Conservation (phyloP, 1,139 yeast genomes). For the Pichia norvegensis region DNA sequence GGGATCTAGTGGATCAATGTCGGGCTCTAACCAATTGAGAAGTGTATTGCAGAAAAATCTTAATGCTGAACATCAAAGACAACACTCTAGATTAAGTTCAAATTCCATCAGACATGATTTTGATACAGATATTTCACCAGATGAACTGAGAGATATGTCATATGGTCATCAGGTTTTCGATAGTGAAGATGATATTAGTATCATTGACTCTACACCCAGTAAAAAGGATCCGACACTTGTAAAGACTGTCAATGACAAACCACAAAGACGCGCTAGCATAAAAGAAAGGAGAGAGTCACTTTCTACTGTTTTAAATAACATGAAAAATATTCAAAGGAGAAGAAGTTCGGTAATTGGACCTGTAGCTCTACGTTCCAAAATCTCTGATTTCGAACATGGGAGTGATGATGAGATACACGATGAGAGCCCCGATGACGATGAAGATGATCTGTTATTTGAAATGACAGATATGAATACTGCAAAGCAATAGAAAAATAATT, state of each 20-base stretch:
- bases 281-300: constrained; percentile 4
- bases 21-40: constrained; percentile 7
- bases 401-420: constrained; percentile 2
- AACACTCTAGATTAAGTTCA: neutral
- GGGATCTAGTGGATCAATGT: constrained; percentile 11
- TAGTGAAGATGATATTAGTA: constrained; percentile 40
- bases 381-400: constrained; percentile 36
- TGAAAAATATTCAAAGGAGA: constrained; percentile 10
- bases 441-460: constrained; percentile 75
- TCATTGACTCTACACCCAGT: neutral
- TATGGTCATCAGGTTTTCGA: constrained; percentile 46
- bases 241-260: neutral
- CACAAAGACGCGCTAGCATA: neutral
- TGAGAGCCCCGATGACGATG: constrained; percentile 44
- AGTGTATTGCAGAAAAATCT: constrained; percentile 8
- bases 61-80: constrained; percentile 2
- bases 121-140: constrained; percentile 8
- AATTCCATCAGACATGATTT: neutral
- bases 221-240: neutral
- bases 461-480: constrained; percentile 76
- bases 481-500: neutral
- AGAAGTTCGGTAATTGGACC: constrained; percentile 5
- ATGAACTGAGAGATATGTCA: constrained; percentile 27
- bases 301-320: constrained; percentile 2
- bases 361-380: neutral